A percentile compares a stretch with the other conserved stretches of the same genome.
Evolutionary conservation across 495 filamentous ascomycete species (phyloP).

Genomic region (Cudoniella acicularis): DNA sequence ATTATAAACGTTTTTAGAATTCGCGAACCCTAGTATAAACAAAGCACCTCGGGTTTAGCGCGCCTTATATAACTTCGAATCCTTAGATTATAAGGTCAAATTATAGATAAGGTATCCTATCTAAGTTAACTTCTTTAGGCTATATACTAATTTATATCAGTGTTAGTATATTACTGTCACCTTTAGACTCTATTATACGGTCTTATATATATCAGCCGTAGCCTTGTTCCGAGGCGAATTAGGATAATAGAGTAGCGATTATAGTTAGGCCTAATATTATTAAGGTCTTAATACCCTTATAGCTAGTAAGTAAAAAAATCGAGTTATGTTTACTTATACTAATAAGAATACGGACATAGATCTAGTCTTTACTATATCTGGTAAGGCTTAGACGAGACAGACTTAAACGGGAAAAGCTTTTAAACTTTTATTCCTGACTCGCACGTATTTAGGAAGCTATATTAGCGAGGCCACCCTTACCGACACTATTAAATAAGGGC

Average conservation of each 20-base stretch:
- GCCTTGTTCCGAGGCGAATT: not conserved
- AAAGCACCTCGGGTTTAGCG: not conserved
- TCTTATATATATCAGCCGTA: conserved; percentile 1
- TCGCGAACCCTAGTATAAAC: conserved; percentile 3
- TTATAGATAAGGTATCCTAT: not conserved
- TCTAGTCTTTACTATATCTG: not conserved
- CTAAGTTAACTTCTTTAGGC: not conserved
- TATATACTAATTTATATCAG: not conserved
- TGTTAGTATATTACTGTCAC: not conserved
- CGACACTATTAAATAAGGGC: not conserved
- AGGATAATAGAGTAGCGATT: not conserved
- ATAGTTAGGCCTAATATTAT: not conserved
- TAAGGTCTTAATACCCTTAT: not conserved
- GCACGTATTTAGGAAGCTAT: not conserved
- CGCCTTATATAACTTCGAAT: not conserved
- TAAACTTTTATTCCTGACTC: not conserved
- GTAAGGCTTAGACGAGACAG: not conserved
- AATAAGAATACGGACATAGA: not conserved
- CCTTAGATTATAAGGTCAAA: not conserved
- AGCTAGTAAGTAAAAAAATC: not conserved
- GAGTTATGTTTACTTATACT: not conserved
- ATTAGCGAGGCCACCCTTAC: not conserved
- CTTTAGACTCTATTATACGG: not conserved
- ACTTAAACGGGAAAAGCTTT: not conserved
- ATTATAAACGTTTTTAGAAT: conserved; percentile 1